A percentile compares a stretch with the other conserved stretches of the same genome.
These are phyloP conservation scores for Aspergillus ibericus DNA, from an alignment of 2,329 filamentous ascomycete species.

Conservation along the genomic window DNA sequence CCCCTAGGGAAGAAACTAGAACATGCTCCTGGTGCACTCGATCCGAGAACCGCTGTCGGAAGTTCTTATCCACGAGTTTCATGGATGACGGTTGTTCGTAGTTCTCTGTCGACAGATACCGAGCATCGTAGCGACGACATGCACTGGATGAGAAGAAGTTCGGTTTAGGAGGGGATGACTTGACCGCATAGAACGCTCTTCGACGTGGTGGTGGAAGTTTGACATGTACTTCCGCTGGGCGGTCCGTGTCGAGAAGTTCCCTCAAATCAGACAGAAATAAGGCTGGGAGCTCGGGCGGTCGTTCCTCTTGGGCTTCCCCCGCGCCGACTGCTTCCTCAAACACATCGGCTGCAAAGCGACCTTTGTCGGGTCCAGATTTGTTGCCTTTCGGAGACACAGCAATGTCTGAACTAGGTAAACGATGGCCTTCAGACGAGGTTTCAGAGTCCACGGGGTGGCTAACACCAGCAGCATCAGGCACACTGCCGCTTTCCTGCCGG, in stretches of 20 bases:
- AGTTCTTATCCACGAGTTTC: constrained; percentile 39
- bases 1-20: constrained; percentile 12
- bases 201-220: background rate
- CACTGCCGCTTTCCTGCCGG: background rate
- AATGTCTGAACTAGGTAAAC: background rate
- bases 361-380: background rate
- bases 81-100: constrained; percentile 16
- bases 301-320: background rate
- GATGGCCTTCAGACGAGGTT: background rate
- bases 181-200: constrained; percentile 2
- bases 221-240: background rate
- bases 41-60: constrained; percentile 40
- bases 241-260: constrained; percentile 11
- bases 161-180: constrained; percentile 11
- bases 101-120: constrained; percentile 20
- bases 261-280: constrained; percentile 15
- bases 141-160: constrained; percentile 18
- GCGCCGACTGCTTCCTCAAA: background rate
- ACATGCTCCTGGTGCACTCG: constrained; percentile 21
- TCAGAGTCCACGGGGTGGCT: background rate
- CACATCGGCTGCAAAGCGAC: background rate
- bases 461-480: background rate
- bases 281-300: constrained; percentile 1
- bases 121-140: constrained; percentile 14
- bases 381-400: background rate